Evolutionary conservation across 495 filamentous ascomycete genomes (phyloP).

Genomic region (Penicillium ucsense): DNA sequence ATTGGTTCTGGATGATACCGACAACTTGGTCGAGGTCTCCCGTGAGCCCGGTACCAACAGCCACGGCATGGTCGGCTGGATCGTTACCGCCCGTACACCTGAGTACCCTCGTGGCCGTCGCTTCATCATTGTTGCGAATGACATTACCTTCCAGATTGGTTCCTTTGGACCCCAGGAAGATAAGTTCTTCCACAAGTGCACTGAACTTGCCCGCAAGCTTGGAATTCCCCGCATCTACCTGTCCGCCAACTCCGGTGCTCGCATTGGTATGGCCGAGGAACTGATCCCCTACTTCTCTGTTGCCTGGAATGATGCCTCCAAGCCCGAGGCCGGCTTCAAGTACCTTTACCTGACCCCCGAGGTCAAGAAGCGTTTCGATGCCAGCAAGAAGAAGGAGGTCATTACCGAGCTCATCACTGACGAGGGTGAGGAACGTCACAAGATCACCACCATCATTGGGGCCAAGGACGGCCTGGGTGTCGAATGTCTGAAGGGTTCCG

Average conservation of each 20-base stretch:
- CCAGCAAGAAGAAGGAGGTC: slow-evolving; percentile 68
- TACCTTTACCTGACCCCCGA: slow-evolving; percentile 93
- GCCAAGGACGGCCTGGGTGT: slow-evolving; percentile 94
- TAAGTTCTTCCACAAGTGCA: slow-evolving; percentile 98
- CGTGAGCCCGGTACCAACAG: slow-evolving; percentile 91
- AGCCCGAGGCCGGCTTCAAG: slow-evolving; percentile 89
- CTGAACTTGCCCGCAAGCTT: slow-evolving; percentile 82
- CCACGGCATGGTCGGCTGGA: slow-evolving; percentile 97
- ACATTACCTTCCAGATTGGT: slow-evolving; percentile 98
- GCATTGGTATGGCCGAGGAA: slow-evolving; percentile 94
- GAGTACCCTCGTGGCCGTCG: slow-evolving; percentile 88
- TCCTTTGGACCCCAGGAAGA: slow-evolving; percentile 95
- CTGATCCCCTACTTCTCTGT: slow-evolving; percentile 93
- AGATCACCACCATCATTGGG: slow-evolving; percentile 90
- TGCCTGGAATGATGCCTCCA: slow-evolving; percentile 81
- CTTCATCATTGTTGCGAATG: slow-evolving; percentile 95
- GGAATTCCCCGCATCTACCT: slow-evolving; percentile 96
- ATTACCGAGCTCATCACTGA: slow-evolving; percentile 81
- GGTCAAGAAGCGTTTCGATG: slow-evolving; percentile 80
- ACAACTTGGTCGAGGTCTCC: slow-evolving; percentile 83
- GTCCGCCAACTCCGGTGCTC: slow-evolving; percentile 98
- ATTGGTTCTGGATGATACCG: slow-evolving; percentile 85
- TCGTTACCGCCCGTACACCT: slow-evolving; percentile 93
- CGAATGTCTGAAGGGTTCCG: slow-evolving; percentile 92
- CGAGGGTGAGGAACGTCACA: slow-evolving; percentile 83